A percentile compares a stretch with the other conserved stretches of the same genome.
Evolutionary conservation across 164 flowering plant genomes (phyloP).

Genomic region (Macadamia tetraphylla): DNA sequence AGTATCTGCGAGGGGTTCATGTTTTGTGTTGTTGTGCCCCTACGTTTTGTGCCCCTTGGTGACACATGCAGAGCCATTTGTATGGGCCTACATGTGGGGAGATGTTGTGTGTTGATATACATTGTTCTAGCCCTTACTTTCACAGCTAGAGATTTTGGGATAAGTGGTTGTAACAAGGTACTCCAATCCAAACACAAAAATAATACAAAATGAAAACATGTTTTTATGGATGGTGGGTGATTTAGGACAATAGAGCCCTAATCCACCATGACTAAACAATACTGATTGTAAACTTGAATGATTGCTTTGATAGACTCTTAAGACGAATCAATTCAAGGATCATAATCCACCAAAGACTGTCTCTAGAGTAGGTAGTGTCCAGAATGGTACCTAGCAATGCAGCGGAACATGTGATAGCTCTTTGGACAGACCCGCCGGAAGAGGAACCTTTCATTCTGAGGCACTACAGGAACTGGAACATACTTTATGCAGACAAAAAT

Average conservation of each 20-base stretch:
- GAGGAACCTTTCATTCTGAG: conserved; percentile 90
- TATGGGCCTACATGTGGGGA: no score
- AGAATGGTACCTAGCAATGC: conserved; percentile 76
- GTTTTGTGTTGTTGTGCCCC: no score
- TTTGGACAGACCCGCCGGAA: conserved; percentile 86
- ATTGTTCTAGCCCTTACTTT: no score
- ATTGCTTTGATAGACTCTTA: background rate
- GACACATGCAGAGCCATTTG: no score
- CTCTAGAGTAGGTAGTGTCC: background rate
- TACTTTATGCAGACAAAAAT: conserved; percentile 95
- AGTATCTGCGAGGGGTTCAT: no score
- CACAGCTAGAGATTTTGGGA: no score
- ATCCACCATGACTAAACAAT: background rate
- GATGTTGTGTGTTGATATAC: no score
- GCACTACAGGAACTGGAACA: conserved; percentile 94
- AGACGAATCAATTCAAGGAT: background rate
- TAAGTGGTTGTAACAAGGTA: no score
- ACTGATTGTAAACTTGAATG: background rate
- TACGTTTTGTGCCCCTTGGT: no score
- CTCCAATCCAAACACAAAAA: no score
- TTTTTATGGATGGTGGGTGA: background rate
- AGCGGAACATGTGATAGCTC: conserved; percentile 90
- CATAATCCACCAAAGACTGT: background rate
- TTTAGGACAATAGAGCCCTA: background rate
- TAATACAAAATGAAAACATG: no score